Evolutionary conservation across 1,284 basidiomycete genomes (phyloP).

Genomic region (Trichosporon ovoides): DNA sequence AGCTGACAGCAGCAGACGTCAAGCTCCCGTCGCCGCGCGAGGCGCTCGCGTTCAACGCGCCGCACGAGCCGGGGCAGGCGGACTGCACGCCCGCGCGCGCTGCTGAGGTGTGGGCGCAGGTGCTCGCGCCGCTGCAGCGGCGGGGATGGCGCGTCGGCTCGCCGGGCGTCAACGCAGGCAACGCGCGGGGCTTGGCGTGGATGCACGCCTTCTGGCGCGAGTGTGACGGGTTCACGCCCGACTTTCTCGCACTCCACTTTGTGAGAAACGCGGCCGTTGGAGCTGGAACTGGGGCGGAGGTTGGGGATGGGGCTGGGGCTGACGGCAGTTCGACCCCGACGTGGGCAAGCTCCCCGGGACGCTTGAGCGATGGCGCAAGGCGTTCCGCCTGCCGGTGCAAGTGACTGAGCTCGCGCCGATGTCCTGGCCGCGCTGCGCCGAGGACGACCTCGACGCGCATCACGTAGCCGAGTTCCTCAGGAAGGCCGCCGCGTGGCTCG

Average conservation of each 20-base stretch:
- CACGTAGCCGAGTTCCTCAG: constrained; percentile 48
- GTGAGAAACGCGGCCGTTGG: too few relatives aligned
- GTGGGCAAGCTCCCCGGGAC: constrained; percentile 55
- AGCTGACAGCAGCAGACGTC: too few relatives aligned
- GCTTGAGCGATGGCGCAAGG: constrained; percentile 54
- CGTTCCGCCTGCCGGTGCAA: constrained; percentile 56
- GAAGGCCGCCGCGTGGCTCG: constrained; percentile 54
- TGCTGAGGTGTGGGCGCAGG: constrained; percentile 25
- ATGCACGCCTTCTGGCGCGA: constrained; percentile 48
- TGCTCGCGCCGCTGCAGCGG: constrained; percentile 32
- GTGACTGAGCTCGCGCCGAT: constrained; percentile 53
- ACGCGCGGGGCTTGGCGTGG: constrained; percentile 49
- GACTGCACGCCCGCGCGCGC: constrained; percentile 26
- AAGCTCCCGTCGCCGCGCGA: too few relatives aligned
- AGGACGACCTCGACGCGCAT: constrained; percentile 34
- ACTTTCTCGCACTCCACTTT: constrained; percentile 51
- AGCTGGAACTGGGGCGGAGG: too few relatives aligned
- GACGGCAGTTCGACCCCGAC: constrained; percentile 58
- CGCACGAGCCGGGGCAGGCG: constrained; percentile 25
- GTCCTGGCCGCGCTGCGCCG: neutral
- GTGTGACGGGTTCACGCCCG: constrained; percentile 50
- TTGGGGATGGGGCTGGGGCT: constrained; percentile 10
- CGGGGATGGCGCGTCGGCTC: constrained; percentile 48
- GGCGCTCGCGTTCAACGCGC: constrained; percentile 36
- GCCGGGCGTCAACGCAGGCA: constrained; percentile 51